Evolutionary conservation across 1,284 basidiomycete genomes (phyloP).

Genomic region (Ceratorhiza oryzae-sativae): DNA sequence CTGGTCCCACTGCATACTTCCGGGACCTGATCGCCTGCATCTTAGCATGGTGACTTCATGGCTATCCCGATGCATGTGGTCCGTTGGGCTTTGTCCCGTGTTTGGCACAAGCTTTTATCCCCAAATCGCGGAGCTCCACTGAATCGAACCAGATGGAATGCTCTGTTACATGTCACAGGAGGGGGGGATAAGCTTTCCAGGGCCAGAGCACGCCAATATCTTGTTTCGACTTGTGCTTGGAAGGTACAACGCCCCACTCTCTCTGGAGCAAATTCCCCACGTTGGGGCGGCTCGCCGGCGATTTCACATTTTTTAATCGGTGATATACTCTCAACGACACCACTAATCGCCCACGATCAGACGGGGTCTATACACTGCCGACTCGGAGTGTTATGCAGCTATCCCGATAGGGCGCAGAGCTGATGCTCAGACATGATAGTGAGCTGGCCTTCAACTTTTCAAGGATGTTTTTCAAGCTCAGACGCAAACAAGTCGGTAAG

Average conservation of each 20-base stretch:
- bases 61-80: not conserved
- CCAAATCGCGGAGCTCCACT: not conserved
- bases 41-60: not conserved
- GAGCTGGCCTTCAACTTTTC: no score
- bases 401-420: no score
- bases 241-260: not conserved
- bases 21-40: not conserved
- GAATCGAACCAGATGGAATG: not conserved
- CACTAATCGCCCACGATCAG: no score
- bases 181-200: not conserved
- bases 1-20: not conserved
- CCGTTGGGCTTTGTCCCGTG: not conserved
- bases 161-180: not conserved
- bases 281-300: not conserved
- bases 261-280: not conserved
- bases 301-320: not conserved
- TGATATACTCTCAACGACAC: no score
- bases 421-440: no score
- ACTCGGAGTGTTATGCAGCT: no score
- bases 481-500: no score
- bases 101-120: not conserved
- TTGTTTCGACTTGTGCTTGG: not conserved
- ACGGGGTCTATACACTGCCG: no score
- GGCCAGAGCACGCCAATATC: not conserved
- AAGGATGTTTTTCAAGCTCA: no score